Base-by-base conservation (phyloP, 345 rosid genomes). In the Hibiscus mutabilis region DNA sequence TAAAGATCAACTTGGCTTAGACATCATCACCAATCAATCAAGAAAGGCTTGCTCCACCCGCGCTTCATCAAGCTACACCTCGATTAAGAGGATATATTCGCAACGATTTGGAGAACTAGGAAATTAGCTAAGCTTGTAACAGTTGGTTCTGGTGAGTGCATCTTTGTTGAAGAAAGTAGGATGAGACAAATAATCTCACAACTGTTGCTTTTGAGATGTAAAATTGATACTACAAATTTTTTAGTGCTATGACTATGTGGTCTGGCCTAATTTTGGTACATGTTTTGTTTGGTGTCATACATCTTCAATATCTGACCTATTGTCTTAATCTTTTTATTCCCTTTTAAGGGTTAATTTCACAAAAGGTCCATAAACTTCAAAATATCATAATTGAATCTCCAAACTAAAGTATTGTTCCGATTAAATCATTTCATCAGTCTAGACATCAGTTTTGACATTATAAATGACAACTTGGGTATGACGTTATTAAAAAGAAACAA, bases 201-300 rank as follows among this genome's bases (percentile, higher is more conserved):
- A 27, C 31, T 27, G 31, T 27, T 27, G 31, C 2, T 3, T 2
- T 27, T 2, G 31, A 27, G 31, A 27, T 27, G 31, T 27, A 27
- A 1, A 27, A 2, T 27, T 27, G 31, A 27, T 27, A 27, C 31
- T 27, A 27, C 31, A 27, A 3, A 52, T 52, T 52, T 52, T 52
- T 35, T 5, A 35, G 40, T 35, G 40, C 47, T 21, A 40, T 14
- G 51, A 22, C 68, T 12, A 5, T 64, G n/a, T 12, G n/a, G 68
- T 40, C 52, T 64, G 51, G 18, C 52, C 18, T 0, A 40, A 42
- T 64, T 21, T 21, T 40, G 8, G n/a, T 19, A 2, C 51, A 37
- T 18, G 47, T 62, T 61, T 56, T 14, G 46, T 40, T 63, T 63
- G 47, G 66, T 62, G 66, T 35, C 66, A 62, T 19, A 31, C 25